A percentile compares a stretch with the other conserved stretches of the same genome.
These are phyloP conservation scores for Hydnomerulius pinastri DNA, from an alignment of 768 basidiomycete species.

Conservation along the genomic window DNA sequence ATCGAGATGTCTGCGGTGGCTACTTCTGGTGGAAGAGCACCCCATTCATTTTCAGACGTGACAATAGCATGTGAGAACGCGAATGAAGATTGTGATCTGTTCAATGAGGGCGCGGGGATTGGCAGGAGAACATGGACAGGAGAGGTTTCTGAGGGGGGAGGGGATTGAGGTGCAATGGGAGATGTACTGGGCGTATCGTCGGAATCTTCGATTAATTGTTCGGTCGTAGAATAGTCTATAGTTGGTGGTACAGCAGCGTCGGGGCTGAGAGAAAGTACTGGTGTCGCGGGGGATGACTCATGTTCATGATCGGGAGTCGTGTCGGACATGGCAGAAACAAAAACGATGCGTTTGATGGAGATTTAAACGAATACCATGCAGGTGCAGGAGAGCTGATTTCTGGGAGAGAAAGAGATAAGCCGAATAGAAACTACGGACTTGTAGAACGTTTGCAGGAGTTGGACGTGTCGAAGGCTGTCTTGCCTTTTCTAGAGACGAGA, in stretches of 20 bases:
- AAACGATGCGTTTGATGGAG: slow-evolving; percentile 11
- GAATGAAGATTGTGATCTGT: slow-evolving; percentile 44
- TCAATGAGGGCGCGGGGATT: slow-evolving; percentile 38
- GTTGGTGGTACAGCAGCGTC: slow-evolving; percentile 27
- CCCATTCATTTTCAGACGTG: slow-evolving; percentile 38
- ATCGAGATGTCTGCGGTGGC: slow-evolving; percentile 58
- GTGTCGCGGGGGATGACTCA: slow-evolving; percentile 14
- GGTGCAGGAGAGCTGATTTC: neutral
- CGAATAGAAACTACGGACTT: neutral
- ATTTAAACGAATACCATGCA: slow-evolving; percentile 23
- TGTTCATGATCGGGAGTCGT: slow-evolving; percentile 28
- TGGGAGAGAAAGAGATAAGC: neutral
- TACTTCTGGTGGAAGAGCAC: slow-evolving; percentile 50
- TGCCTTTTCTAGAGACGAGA: neutral
- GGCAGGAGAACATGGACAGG: slow-evolving; percentile 43
- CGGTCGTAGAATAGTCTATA: slow-evolving; percentile 25
- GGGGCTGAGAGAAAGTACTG: slow-evolving; percentile 10
- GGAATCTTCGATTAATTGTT: slow-evolving; percentile 20
- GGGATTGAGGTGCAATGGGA: slow-evolving; percentile 19
- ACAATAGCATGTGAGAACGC: slow-evolving; percentile 44
- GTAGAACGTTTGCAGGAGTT: neutral
- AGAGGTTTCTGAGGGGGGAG: slow-evolving; percentile 13
- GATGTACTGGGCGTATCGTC: slow-evolving; percentile 16
- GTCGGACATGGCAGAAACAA: slow-evolving; percentile 15
- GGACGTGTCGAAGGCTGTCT: neutral